Base-by-base conservation (phyloP, 2,329 filamentous ascomycete species). In the Penicillium sp. region DNA sequence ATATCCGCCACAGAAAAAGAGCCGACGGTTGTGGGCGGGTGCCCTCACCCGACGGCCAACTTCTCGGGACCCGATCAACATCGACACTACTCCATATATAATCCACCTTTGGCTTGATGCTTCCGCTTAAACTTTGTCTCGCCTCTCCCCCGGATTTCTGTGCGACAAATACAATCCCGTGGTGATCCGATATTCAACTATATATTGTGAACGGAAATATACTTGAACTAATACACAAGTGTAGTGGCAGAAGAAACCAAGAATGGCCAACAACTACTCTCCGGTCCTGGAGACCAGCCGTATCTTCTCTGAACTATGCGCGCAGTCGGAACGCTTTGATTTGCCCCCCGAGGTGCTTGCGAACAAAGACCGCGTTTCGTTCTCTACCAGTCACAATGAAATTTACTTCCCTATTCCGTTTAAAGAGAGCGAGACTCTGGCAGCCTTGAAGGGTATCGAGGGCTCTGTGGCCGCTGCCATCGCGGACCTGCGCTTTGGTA, bases 401-500 rank as follows among this genome's bases (percentile, higher is more conserved):
- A 66, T 74, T 26, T 76, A 75, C 53, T 75, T 67, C 26, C 74
- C 74, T 1, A 74, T 74, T 54, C 79, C 79, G 0, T 76, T 81
- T 59, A 81, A 81, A 57, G 78, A 80, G 63, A 81, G 78, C 0
- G 79, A 82, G 59, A 79, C 79, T 1, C 71, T 78, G 10, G 77
- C 78, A 7, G 79, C 83, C 3, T 71, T 86, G 58, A 86, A 85
- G 64, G 83, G 79, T 6, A 72, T 85, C 6, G 84, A 87, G 62
- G 84, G 80, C 5, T 77, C 79, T 36, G 76, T 83, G n/a, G 83
- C 82, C 3, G 80, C 80, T n/a, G 78, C 81, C 1, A 79, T 88
- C 55, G 82, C 80, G 9, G 77, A 85, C 64, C 67, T 87, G 26
- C 74, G 78, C 43, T 78, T 78, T 64, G 79, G 77, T n/a, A 59